Evolutionary conservation across 2,329 filamentous ascomycete genomes (phyloP).

Genomic region (Cladosporium sp.): DNA sequence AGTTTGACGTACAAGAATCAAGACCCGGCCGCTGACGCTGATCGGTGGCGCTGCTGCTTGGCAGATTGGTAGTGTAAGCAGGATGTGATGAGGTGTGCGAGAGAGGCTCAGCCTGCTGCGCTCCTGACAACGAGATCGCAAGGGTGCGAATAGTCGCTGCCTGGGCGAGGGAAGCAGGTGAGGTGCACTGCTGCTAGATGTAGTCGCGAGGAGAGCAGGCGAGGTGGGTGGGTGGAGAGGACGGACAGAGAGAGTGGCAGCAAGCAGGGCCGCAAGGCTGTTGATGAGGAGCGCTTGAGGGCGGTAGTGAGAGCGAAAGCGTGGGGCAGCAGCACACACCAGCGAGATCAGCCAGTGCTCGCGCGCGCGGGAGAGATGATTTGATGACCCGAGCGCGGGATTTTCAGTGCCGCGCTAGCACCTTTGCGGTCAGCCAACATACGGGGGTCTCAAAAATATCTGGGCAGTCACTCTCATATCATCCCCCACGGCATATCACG

Average conservation of each 20-base stretch:
- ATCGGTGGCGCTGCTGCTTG: conserved; percentile 5
- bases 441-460: no score
- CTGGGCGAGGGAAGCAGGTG: background rate
- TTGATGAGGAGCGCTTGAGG: background rate
- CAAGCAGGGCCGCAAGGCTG: conserved; percentile 9
- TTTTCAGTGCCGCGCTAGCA: no score
- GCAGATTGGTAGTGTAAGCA: conserved; percentile 11
- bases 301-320: background rate
- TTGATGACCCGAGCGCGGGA: no score
- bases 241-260: background rate
- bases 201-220: background rate
- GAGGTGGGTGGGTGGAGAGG: conserved; percentile 3
- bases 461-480: no score
- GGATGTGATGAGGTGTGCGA: background rate
- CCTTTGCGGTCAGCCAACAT: no score
- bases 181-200: background rate
- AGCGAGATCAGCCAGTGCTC: no score
- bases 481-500: no score
- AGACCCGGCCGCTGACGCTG: conserved; percentile 9
- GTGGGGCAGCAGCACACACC: no score
- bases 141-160: background rate
- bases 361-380: no score
- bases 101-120: background rate
- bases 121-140: background rate
- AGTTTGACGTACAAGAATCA: conserved; percentile 12